Evolutionary conservation across 129 eudicot species (phyloP).

Genomic region (Gnaphalium uliginosum): DNA sequence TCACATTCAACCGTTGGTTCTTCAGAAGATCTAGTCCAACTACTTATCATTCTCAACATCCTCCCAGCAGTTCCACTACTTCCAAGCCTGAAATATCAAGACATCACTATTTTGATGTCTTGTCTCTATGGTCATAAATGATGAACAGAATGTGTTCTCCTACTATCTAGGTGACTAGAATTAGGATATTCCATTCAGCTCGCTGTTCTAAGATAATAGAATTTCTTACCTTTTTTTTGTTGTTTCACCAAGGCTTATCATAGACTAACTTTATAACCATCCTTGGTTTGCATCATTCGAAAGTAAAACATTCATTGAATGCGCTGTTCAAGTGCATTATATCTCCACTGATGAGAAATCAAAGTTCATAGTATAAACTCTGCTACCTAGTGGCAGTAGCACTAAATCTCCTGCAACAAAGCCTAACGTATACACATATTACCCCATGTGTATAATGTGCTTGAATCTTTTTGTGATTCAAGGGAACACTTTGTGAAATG

Average conservation of each 20-base stretch:
- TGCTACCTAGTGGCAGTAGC: not conserved
- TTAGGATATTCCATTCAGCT: not conserved
- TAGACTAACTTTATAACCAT: not conserved
- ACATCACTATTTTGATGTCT: not conserved
- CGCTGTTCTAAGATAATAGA: not conserved
- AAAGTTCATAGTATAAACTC: not conserved
- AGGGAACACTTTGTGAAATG: not conserved
- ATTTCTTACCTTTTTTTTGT: not conserved
- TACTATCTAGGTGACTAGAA: not conserved
- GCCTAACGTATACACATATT: not conserved
- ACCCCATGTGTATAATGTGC: not conserved
- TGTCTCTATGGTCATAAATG: not conserved
- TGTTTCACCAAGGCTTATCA: no score
- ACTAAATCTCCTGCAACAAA: not conserved
- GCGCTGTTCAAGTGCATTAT: not conserved
- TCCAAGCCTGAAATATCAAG: no score
- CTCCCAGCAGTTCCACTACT: no score
- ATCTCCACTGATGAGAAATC: not conserved
- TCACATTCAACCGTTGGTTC: no score
- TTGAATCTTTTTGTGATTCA: not conserved
- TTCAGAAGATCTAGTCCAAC: no score
- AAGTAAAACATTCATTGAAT: not conserved
- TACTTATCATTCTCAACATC: no score
- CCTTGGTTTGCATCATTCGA: not conserved
- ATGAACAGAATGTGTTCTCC: not conserved